phyloP scores from a whole-genome alignment of 2,329 filamentous ascomycete genomes.

The Arachnopeziza araneosa region DNA sequence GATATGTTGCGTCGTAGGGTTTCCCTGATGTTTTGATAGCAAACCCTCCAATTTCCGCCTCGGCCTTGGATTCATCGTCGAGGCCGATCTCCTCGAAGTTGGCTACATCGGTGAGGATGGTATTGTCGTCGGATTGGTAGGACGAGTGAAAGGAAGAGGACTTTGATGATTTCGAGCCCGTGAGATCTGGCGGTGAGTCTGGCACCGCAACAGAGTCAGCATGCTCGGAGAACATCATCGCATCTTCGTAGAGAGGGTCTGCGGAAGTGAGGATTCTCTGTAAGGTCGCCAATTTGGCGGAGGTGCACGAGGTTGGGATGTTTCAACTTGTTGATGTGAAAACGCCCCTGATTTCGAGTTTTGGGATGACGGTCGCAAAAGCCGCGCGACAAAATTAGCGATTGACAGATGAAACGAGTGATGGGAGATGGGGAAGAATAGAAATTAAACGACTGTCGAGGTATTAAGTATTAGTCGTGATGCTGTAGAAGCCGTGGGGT shows the following conservation, averaged over 20 bases:
- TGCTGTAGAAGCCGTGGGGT: constrained; percentile 15
- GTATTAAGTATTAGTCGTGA: constrained; percentile 3
- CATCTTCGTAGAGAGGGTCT: constrained; percentile 25
- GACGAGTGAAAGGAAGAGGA: constrained; percentile 83
- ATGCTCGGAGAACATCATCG: constrained; percentile 24
- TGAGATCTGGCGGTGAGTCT: constrained; percentile 65
- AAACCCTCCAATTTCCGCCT: constrained; percentile 27
- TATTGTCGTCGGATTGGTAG: constrained; percentile 65
- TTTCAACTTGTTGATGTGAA: constrained; percentile 4
- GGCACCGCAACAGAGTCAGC: constrained; percentile 10
- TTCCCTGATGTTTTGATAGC: constrained; percentile 21
- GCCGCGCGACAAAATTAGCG: constrained; percentile 1
- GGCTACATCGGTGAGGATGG: constrained; percentile 63
- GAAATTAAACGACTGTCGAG: constrained; percentile 7
- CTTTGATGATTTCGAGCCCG: constrained; percentile 82
- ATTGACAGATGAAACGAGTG: background rate
- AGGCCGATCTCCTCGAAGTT: constrained; percentile 94
- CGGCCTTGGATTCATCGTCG: constrained; percentile 53
- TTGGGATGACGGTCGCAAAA: constrained; percentile 5
- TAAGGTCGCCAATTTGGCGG: constrained; percentile 31
- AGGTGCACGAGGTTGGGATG: constrained; percentile 8
- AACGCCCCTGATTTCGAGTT: background rate
- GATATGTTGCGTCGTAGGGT: constrained; percentile 24
- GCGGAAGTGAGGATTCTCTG: constrained; percentile 21
- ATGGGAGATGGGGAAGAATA: constrained; percentile 1